Conservation (phyloP, 768 basidiomycete genomes). For the Trametes punicea region DNA sequence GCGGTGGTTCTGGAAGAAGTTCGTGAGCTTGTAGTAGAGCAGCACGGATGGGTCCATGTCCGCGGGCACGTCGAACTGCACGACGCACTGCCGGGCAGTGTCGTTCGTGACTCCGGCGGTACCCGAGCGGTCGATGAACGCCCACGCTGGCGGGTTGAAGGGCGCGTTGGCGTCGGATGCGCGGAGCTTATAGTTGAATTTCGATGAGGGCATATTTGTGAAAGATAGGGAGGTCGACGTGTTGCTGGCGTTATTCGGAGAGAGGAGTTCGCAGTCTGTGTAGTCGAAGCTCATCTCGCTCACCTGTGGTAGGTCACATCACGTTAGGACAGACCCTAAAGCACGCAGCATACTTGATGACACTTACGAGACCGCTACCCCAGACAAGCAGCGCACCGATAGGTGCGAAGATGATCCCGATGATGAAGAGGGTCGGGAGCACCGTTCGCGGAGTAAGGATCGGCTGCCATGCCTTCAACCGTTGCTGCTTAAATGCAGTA, state of each 20-base stretch:
- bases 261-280: conserved; percentile 78
- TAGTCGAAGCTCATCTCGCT: conserved; percentile 96
- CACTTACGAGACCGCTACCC: conserved; percentile 66
- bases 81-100: conserved; percentile 58
- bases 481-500: conserved; percentile 99
- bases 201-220: conserved; percentile 56
- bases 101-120: conserved; percentile 41
- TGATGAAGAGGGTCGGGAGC: conserved; percentile 91
- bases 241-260: conserved; percentile 34
- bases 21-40: conserved; percentile 94
- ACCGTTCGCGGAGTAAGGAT: conserved; percentile 98
- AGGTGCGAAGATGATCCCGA: conserved; percentile 92
- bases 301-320: conserved; percentile 49
- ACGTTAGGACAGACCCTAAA: neutral
- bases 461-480: conserved; percentile 99
- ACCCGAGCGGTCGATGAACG: conserved; percentile 60
- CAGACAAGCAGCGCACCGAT: conserved; percentile 94
- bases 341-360: neutral
- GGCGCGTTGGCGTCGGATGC: conserved; percentile 51
- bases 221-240: conserved; percentile 38
- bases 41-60: conserved; percentile 74
- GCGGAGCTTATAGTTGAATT: conserved; percentile 64
- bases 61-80: conserved; percentile 81
- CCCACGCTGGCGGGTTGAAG: conserved; percentile 61
- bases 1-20: conserved; percentile 98